Percentiles rank a stretch among this genome's conserved stretches.
These are phyloP conservation scores for Eimeria acervulina DNA, from an alignment of 169 alveolate genomes.

Conservation along the genomic window DNA sequence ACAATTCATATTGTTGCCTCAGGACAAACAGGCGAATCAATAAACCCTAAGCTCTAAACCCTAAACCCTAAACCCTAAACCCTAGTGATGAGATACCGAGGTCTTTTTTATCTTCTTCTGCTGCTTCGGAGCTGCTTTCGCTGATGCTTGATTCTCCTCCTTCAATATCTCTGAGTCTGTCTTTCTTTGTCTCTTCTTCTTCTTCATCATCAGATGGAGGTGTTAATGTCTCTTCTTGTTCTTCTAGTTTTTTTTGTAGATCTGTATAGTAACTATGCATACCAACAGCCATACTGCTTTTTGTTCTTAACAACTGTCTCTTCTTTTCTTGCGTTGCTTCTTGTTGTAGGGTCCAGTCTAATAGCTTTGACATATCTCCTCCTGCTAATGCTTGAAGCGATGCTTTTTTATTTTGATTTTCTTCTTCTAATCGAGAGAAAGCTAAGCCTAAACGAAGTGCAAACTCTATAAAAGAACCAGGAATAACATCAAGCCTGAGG, in stretches of 20 bases:
- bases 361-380: constrained; percentile 48
- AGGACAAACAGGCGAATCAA: not conserved
- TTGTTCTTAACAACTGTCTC: not conserved
- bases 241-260: not conserved
- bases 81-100: not conserved
- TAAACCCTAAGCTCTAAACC: not conserved
- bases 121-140: not conserved
- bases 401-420: constrained; percentile 30
- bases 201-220: not conserved
- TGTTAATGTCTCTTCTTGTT: not conserved
- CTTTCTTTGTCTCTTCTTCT: not conserved
- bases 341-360: constrained; percentile 55
- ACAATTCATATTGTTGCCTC: no score
- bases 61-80: constrained; percentile 29
- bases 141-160: not conserved
- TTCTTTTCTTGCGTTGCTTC: not conserved
- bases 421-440: constrained; percentile 52
- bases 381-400: constrained; percentile 68
- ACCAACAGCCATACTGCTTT: not conserved
- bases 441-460: constrained; percentile 45
- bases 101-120: not conserved
- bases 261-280: constrained; percentile 28
- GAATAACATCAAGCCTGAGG: constrained; percentile 88
- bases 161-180: not conserved
- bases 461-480: constrained; percentile 81